Conservation (phyloP, 208 protist species). For the Wallacemonas sp. region DNA sequence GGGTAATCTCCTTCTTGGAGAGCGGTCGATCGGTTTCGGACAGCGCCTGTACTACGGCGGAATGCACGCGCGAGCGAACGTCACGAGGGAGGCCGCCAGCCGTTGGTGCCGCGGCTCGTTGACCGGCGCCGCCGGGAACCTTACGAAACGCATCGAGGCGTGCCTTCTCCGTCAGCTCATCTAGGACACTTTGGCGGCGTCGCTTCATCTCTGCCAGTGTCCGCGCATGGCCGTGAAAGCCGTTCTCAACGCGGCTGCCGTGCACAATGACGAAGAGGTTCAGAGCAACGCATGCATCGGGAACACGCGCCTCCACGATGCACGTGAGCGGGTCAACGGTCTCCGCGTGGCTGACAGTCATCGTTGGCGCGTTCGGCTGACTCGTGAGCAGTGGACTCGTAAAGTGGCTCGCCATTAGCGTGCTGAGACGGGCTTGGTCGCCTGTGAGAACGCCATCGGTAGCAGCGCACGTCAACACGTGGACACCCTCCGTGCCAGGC, state of each 20-base stretch:
- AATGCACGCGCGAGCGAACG: slow-evolving; percentile 27
- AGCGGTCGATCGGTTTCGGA: slow-evolving; percentile 30
- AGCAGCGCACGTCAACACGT: background rate
- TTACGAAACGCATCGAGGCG: background rate
- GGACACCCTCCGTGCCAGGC: background rate
- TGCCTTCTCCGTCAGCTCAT: slow-evolving; percentile 17
- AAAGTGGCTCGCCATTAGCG: background rate
- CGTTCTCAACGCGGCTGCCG: slow-evolving; percentile 51
- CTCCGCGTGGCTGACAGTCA: background rate
- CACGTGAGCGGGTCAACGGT: background rate
- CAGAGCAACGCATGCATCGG: slow-evolving; percentile 1
- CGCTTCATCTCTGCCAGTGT: slow-evolving; percentile 37
- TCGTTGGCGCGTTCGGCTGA: background rate
- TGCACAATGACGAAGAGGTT: slow-evolving; percentile 80
- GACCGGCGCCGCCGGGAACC: background rate
- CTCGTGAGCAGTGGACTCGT: background rate
- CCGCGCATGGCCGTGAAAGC: slow-evolving; percentile 38
- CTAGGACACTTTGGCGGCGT: slow-evolving; percentile 30
- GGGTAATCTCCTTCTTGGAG: slow-evolving; percentile 24
- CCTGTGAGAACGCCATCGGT: background rate
- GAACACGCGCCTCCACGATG: background rate
- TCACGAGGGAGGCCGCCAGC: slow-evolving; percentile 21
- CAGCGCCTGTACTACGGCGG: slow-evolving; percentile 45
- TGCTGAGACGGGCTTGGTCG: background rate
- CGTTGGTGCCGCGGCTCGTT: background rate